Percentiles rank a stretch among this genome's conserved stretches.
phyloP scores from a whole-genome alignment of 139 green algal species.

The Bryopsis sp. region DNA sequence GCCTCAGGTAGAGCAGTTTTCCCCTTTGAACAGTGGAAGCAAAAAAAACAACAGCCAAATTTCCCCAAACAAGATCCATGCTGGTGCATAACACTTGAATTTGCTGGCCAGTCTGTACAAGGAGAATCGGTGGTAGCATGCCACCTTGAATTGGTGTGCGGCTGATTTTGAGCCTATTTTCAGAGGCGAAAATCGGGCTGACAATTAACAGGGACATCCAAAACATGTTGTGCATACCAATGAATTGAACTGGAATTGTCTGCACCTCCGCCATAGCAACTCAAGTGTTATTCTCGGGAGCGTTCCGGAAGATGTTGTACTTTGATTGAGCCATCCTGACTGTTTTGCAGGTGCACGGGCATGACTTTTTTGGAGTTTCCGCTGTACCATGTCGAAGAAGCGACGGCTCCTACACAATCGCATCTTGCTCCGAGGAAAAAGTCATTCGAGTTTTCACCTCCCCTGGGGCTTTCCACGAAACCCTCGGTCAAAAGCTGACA shows the following conservation, averaged over 20 bases:
- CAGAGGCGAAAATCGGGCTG: neutral
- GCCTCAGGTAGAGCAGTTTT: conserved; percentile 70
- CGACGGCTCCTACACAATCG: conserved; percentile 40
- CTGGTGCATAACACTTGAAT: too few relatives aligned
- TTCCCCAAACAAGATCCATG: too few relatives aligned
- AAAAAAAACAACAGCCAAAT: too few relatives aligned
- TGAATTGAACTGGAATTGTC: conserved; percentile 10
- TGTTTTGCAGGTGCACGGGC: conserved; percentile 81
- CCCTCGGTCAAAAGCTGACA: conserved; percentile 25
- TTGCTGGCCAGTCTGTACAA: too few relatives aligned
- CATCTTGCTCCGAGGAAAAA: conserved; percentile 88
- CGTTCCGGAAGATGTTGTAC: too few relatives aligned
- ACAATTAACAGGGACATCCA: neutral
- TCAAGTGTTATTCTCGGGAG: too few relatives aligned
- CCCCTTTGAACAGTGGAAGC: too few relatives aligned
- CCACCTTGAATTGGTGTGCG: too few relatives aligned
- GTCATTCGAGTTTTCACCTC: conserved; percentile 85
- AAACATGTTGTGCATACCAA: neutral
- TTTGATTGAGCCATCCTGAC: too few relatives aligned
- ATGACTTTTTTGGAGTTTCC: conserved; percentile 80
- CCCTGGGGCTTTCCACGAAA: conserved; percentile 47
- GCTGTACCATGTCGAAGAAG: conserved; percentile 25
- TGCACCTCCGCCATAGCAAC: too few relatives aligned
- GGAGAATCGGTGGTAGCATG: too few relatives aligned
- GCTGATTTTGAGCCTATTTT: too few relatives aligned